A percentile compares a stretch with the other conserved stretches of the same genome.
Evolutionary conservation across 768 basidiomycete species (phyloP).

Genomic region (Cantharellus cinnabarinus): DNA sequence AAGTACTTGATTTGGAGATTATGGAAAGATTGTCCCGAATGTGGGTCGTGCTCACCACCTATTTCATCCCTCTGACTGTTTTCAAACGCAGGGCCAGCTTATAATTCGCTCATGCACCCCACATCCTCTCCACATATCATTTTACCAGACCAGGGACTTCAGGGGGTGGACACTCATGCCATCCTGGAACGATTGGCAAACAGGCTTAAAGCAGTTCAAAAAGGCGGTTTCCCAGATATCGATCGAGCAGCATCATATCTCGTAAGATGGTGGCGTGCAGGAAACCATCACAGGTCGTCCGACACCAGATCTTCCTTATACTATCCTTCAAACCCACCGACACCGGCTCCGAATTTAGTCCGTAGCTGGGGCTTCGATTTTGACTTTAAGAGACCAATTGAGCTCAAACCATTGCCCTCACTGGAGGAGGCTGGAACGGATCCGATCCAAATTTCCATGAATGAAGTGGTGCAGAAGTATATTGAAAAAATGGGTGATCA

Average conservation of each 20-base stretch:
- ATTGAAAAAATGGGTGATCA: constrained; percentile 4
- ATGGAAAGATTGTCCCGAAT: constrained; percentile 50
- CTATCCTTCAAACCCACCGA: not conserved
- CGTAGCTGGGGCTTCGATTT: constrained; percentile 7
- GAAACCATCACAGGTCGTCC: constrained; percentile 13
- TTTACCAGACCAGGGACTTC: constrained; percentile 13
- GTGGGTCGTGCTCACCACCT: constrained; percentile 25
- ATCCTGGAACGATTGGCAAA: constrained; percentile 52
- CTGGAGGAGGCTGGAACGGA: not conserved
- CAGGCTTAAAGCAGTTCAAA: constrained; percentile 64
- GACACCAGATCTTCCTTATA: not conserved
- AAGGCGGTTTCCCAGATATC: constrained; percentile 53
- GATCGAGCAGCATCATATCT: constrained; percentile 61
- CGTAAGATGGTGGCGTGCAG: constrained; percentile 66
- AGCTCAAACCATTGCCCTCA: not conserved
- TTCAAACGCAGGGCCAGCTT: constrained; percentile 16
- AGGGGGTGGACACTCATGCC: constrained; percentile 12
- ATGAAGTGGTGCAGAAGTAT: not conserved
- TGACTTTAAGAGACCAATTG: constrained; percentile 1
- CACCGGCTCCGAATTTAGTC: not conserved
- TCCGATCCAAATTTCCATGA: not conserved
- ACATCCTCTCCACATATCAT: constrained; percentile 38
- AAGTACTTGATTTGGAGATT: constrained; percentile 74
- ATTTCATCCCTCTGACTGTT: constrained; percentile 6
- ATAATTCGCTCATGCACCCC: constrained; percentile 38